Conservation (phyloP, 1,284 basidiomycete genomes). For the Bondarzewia mesenterica region DNA sequence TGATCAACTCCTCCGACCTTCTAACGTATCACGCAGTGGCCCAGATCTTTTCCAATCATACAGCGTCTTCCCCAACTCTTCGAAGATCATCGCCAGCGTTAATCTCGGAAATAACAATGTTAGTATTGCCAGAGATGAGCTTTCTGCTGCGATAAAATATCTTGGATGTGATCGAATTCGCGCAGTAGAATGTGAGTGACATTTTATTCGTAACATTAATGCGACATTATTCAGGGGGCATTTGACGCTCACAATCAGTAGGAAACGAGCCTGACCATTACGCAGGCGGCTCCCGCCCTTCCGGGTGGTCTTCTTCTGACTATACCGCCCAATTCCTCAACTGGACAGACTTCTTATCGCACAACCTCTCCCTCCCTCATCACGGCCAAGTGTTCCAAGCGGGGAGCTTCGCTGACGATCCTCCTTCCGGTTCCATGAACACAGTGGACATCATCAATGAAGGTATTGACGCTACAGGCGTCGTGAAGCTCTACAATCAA, state of each 20-base stretch:
- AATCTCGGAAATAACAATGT: constrained; percentile 29
- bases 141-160: constrained; percentile 21
- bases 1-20: background rate
- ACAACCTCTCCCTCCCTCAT: constrained; percentile 19
- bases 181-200: constrained; percentile 23
- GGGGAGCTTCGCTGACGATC: constrained; percentile 23
- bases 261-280: constrained; percentile 31
- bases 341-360: constrained; percentile 23
- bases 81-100: constrained; percentile 23
- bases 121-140: constrained; percentile 22
- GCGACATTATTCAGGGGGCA: no score
- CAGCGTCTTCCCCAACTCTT: constrained; percentile 21
- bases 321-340: constrained; percentile 26
- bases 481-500: constrained; percentile 24
- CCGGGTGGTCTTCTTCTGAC: constrained; percentile 21
- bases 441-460: constrained; percentile 23
- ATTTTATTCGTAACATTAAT: background rate
- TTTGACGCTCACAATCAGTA: constrained; percentile 15
- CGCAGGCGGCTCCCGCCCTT: constrained; percentile 18
- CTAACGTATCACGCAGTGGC: constrained; percentile 16
- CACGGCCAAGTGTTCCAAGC: constrained; percentile 27
- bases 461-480: constrained; percentile 21
- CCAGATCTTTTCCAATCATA: constrained; percentile 24
- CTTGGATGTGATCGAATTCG: constrained; percentile 24
- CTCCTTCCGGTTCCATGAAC: constrained; percentile 23